Evolutionary conservation across 306 rosid species (phyloP), one percentile per base, ranked within the genome.

Genomic region (Cucumis cinereus): DNA sequence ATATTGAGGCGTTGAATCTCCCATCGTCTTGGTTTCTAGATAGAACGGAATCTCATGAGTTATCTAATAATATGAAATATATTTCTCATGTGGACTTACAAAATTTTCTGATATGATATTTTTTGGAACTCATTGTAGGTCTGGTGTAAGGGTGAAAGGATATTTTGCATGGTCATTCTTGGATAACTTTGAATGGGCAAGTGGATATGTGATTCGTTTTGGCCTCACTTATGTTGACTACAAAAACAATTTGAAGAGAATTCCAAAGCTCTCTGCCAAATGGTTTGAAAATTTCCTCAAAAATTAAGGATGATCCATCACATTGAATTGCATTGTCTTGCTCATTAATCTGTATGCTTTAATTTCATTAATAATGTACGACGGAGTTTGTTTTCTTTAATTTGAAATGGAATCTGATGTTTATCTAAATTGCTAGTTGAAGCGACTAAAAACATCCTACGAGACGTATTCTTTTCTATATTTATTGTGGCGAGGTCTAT

Each of bases 251-350:
- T 58, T 59, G 64, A 59, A 59, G 36, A 89, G 94, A 70, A 40
- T 83, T 59, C 89, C 81, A 0, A 91, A 89, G 79, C 81, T 86
- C 10, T 91, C 94, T 4, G 90, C 94, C 1, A 82, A 72, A 16
- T 91, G 97, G 94, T 87, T 89, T 83, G 81, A 82, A 69, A 16
- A 45, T 55, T 91, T 91, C 74, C 90, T 91, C 63, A 45, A 8
- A 22, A 82, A 38, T 22, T 45, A 40, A 54, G 28, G 33, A 58
- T 58, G 19, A 20, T 56, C 61, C 30, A 56, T 56, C 30, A 3
- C 30, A 9, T 55, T 8, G 26, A 55, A 20, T 55, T 55, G 4
- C 35, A 55, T 20, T 55, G 59, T 55, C 13, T 14, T 0, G 20
- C 26, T 10, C 22, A 10, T 54, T 43, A 43, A 43, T 55, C 4